Percentiles rank a stretch among this genome's conserved stretches.
Conservation (phyloP, 257 asterid genomes). For the Avicennia marina region DNA sequence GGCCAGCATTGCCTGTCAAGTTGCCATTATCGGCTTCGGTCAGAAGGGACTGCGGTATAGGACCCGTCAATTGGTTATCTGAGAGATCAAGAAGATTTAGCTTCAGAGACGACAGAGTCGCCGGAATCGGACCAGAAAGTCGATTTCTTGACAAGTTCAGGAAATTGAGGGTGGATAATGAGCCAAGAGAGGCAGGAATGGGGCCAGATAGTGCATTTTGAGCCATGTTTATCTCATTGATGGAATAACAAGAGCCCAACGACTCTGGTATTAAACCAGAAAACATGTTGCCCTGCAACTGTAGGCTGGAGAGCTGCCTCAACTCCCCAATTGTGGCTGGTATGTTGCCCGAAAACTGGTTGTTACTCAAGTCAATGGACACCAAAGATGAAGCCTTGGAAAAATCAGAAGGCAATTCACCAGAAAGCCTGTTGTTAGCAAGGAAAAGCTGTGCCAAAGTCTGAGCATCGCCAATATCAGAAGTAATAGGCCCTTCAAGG, state of each 20-base stretch:
- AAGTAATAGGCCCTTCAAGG: constrained; percentile 57
- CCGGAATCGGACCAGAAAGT: constrained; percentile 69
- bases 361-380: constrained; percentile 48
- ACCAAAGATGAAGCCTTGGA: constrained; percentile 41
- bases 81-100: constrained; percentile 78
- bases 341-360: constrained; percentile 57
- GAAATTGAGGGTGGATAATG: constrained; percentile 55
- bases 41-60: constrained; percentile 56
- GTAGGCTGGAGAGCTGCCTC: constrained; percentile 43
- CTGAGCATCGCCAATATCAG: constrained; percentile 53
- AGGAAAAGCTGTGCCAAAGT: constrained; percentile 52
- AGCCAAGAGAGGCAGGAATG: constrained; percentile 57
- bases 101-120: constrained; percentile 49
- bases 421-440: constrained; percentile 45
- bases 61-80: constrained; percentile 51
- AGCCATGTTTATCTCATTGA: constrained; percentile 60
- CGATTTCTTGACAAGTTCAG: constrained; percentile 67
- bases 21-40: constrained; percentile 60
- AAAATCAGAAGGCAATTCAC: constrained; percentile 54
- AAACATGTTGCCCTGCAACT: constrained; percentile 51
- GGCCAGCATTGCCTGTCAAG: constrained; percentile 57
- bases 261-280: constrained; percentile 71
- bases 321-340: constrained; percentile 53
- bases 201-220: constrained; percentile 48
- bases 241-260: constrained; percentile 51